A percentile compares a stretch with the other conserved stretches of the same genome.
Evolutionary conservation across 352 stramenopile species (phyloP).

Genomic region (Phytophthora pseudosyringae): DNA sequence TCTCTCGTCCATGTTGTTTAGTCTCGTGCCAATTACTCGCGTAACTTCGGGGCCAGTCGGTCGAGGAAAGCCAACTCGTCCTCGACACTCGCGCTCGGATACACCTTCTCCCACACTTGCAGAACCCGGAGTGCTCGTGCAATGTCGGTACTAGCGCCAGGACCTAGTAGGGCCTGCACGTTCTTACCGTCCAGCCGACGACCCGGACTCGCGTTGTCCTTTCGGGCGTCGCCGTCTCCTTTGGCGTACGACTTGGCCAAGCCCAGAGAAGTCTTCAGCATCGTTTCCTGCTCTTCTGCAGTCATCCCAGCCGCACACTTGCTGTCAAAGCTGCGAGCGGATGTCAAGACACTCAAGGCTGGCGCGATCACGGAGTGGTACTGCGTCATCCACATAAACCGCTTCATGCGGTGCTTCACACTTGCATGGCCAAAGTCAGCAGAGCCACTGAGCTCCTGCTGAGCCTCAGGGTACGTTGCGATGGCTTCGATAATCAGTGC

Average conservation of each 20-base stretch:
- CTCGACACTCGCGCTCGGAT: conserved; percentile 32
- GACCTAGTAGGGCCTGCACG: conserved; percentile 50
- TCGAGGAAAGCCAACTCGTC: conserved; percentile 50
- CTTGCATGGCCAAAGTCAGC: conserved; percentile 7
- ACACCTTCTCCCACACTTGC: conserved; percentile 60
- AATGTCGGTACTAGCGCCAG: conserved; percentile 43
- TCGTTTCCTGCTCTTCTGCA: conserved; percentile 21
- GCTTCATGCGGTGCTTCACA: conserved; percentile 52
- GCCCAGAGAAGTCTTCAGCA: conserved; percentile 43
- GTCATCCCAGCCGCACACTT: background rate
- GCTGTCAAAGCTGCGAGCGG: conserved; percentile 28
- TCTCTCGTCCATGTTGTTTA: conserved; percentile 2
- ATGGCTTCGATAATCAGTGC: conserved; percentile 70
- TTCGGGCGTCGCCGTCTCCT: conserved; percentile 10
- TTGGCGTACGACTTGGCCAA: conserved; percentile 44
- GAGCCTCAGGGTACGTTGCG: conserved; percentile 48
- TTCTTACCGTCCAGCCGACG: conserved; percentile 59
- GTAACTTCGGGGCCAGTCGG: conserved; percentile 28
- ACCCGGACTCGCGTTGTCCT: conserved; percentile 21
- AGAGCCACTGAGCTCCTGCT: background rate
- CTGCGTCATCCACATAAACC: conserved; percentile 73
- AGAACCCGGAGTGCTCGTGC: conserved; percentile 60
- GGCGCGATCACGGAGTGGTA: conserved; percentile 64
- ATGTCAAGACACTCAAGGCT: conserved; percentile 58
- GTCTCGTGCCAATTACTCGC: background rate